Conservation (phyloP, 192 early-diverging fungal species). For the Entomortierella lignicola region DNA sequence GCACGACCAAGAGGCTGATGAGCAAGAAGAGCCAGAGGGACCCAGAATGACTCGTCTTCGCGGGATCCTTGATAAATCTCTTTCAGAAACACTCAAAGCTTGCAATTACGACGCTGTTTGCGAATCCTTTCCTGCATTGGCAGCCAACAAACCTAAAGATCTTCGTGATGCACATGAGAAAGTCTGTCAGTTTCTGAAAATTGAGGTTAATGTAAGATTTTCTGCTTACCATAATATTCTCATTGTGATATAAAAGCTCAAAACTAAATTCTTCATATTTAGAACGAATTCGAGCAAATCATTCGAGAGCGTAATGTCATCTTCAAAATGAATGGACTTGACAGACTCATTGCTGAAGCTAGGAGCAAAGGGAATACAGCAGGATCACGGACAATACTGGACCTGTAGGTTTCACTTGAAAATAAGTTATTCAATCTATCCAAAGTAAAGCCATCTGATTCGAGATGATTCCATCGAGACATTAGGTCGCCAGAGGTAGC, state of each 20-base stretch:
- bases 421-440: no score
- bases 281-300: conserved; percentile 52
- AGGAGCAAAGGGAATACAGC: conserved; percentile 38
- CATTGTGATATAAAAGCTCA: not conserved
- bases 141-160: conserved; percentile 14
- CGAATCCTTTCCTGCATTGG: conserved; percentile 37
- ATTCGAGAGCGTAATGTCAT: conserved; percentile 43
- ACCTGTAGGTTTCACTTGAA: conserved; percentile 27
- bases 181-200: conserved; percentile 37
- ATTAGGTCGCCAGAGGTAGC: conserved; percentile 34
- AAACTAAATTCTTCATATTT: not conserved
- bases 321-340: conserved; percentile 45
- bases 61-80: conserved; percentile 34
- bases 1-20: conserved; percentile 2
- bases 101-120: conserved; percentile 46
- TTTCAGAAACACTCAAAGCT: conserved; percentile 36
- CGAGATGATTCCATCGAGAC: not conserved
- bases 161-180: conserved; percentile 41
- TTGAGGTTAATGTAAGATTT: conserved; percentile 37
- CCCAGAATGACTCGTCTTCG: conserved; percentile 48
- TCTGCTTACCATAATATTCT: not conserved
- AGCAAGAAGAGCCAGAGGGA: conserved; percentile 42
- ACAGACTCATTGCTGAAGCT: conserved; percentile 41
- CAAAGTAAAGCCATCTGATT: no score
- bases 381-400: conserved; percentile 36